phyloP scores from a whole-genome alignment of 768 basidiomycete genomes.

The Mycena metata region DNA sequence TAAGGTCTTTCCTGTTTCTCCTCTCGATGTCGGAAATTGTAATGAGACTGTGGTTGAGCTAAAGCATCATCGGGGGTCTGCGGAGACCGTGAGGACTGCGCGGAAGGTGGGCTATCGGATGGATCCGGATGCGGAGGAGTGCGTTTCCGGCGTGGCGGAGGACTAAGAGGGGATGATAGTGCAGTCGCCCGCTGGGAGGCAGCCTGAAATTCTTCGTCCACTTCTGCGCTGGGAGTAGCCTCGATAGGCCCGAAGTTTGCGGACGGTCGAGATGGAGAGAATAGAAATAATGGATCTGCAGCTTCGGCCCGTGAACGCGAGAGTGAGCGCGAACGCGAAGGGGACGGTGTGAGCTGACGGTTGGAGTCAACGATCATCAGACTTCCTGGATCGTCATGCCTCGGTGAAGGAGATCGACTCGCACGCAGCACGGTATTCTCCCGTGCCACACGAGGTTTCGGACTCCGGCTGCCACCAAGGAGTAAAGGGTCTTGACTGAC shows the following conservation, averaged over 20 bases:
- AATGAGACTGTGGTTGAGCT: constrained; percentile 45
- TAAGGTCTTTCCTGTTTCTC: constrained; percentile 74
- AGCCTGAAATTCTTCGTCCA: constrained; percentile 2
- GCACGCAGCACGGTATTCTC: background rate
- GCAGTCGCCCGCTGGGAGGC: constrained; percentile 3
- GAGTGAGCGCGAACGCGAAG: constrained; percentile 42
- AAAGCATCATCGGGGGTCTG: background rate
- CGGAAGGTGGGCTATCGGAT: constrained; percentile 7
- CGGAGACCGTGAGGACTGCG: background rate
- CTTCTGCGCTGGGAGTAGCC: background rate
- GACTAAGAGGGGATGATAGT: constrained; percentile 25
- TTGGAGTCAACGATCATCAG: constrained; percentile 2
- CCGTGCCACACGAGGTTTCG: background rate
- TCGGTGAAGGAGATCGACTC: background rate
- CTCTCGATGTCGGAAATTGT: constrained; percentile 68
- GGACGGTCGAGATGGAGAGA: constrained; percentile 33
- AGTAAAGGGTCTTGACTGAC: constrained; percentile 14
- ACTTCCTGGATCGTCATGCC: background rate
- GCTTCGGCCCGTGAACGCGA: constrained; percentile 21
- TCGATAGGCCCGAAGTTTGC: constrained; percentile 17
- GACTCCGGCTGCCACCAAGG: constrained; percentile 53
- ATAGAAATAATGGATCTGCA: constrained; percentile 30
- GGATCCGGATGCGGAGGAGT: background rate
- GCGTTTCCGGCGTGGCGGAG: background rate
- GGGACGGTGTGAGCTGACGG: constrained; percentile 40